These are phyloP conservation scores for Pseudogymnoascus sp. DNA, from an alignment of 2,329 filamentous ascomycete genomes.

Conservation along the genomic window DNA sequence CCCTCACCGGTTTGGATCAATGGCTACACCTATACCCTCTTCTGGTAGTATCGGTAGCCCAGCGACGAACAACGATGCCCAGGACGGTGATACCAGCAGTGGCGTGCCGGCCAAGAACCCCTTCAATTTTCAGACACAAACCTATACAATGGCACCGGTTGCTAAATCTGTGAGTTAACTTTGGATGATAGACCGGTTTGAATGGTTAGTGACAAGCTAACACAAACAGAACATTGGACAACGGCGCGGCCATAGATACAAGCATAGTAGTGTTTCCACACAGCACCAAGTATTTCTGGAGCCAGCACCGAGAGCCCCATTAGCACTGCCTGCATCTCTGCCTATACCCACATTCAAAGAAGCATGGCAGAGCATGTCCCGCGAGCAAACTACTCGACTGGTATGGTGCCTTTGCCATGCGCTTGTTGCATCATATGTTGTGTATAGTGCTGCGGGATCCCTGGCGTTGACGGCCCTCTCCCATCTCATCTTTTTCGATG, in stretches of 20 bases:
- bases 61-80: conserved; percentile 17
- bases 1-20: conserved; percentile 28
- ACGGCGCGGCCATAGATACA: conserved; percentile 92
- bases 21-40: conserved; percentile 27
- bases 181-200: conserved; percentile 2
- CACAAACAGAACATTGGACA: conserved; percentile 68
- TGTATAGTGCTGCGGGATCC: conserved; percentile 77
- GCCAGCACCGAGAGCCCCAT: conserved; percentile 72
- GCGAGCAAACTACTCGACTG: conserved; percentile 71
- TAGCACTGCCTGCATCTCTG: conserved; percentile 82
- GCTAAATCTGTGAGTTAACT: conserved; percentile 57
- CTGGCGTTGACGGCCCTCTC: conserved; percentile 87
- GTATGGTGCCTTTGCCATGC: conserved; percentile 89
- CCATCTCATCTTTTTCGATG: conserved; percentile 91
- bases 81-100: conserved; percentile 31
- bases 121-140: conserved; percentile 89
- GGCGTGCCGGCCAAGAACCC: conserved; percentile 44
- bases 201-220: conserved; percentile 23
- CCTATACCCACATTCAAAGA: conserved; percentile 85
- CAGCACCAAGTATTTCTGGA: conserved; percentile 94
- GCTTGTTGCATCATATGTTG: conserved; percentile 70
- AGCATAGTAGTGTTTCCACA: conserved; percentile 83
- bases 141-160: conserved; percentile 63
- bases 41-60: conserved; percentile 17
- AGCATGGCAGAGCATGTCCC: conserved; percentile 82